Percentiles rank a stretch among this genome's conserved stretches.
These are phyloP conservation scores for Vickermania spadyakhi DNA, from an alignment of 208 protist genomes.

Conservation along the genomic window DNA sequence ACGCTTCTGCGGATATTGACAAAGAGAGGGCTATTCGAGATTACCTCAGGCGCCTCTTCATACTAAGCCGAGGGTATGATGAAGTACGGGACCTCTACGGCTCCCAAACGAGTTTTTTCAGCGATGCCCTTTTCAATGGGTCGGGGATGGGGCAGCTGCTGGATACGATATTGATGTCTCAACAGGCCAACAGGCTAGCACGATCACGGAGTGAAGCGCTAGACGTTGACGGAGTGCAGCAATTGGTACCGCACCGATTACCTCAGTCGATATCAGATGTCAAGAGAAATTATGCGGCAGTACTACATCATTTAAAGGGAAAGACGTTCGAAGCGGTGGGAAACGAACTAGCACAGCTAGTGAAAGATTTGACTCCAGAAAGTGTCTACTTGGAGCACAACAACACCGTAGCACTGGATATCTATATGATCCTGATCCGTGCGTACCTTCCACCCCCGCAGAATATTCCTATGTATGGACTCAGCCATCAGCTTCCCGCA, in stretches of 20 bases:
- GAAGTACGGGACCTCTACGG: not conserved
- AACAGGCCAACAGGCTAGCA: too few relatives aligned
- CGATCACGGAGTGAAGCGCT: too few relatives aligned
- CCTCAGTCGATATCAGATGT: constrained; percentile 38
- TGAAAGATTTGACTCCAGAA: constrained; percentile 32
- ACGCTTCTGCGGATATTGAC: not conserved
- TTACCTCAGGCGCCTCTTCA: constrained; percentile 59
- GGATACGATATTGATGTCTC: too few relatives aligned
- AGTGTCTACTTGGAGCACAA: constrained; percentile 19
- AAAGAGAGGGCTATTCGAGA: constrained; percentile 39
- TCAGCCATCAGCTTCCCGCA: not conserved
- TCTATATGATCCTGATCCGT: constrained; percentile 40
- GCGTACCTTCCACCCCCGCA: constrained; percentile 28
- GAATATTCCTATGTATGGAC: constrained; percentile 7
- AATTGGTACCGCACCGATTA: constrained; percentile 9
- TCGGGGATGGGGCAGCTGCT: constrained; percentile 47
- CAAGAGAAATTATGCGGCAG: constrained; percentile 33
- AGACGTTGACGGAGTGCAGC: not conserved
- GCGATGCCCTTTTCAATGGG: constrained; percentile 65
- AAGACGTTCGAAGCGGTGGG: constrained; percentile 6
- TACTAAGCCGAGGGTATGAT: constrained; percentile 19
- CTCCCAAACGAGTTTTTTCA: constrained; percentile 10
- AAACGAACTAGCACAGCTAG: constrained; percentile 8
- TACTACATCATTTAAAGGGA: constrained; percentile 9
- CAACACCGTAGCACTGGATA: constrained; percentile 26